Percentiles rank a stretch among this genome's conserved stretches.
These are phyloP conservation scores for Mallotus repandus DNA, from an alignment of 441 rosid genomes.

Conservation along the genomic window DNA sequence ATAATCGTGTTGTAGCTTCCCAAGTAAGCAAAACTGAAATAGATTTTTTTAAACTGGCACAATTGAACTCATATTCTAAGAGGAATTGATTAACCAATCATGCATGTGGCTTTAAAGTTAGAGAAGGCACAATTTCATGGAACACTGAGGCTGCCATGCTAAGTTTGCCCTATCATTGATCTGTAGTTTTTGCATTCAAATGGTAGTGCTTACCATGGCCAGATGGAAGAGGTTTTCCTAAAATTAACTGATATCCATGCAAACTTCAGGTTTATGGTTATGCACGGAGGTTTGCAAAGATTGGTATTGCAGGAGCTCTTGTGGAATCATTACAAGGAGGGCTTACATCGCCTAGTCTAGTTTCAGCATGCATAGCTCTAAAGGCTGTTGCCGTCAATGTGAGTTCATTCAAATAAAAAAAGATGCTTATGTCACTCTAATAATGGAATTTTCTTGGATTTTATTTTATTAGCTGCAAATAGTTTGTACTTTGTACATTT, in stretches of 20 bases:
- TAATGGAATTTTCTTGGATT: not conserved
- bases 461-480: not conserved
- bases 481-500: not conserved
- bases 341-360: constrained; percentile 67
- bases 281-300: constrained; percentile 82
- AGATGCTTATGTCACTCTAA: not conserved
- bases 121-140: not conserved
- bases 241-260: constrained; percentile 15
- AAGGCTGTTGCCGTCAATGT: constrained; percentile 89
- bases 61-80: constrained; percentile 2
- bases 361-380: constrained; percentile 77
- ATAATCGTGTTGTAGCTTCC: constrained; percentile 90
- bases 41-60: not conserved
- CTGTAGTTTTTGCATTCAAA: not conserved
- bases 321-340: constrained; percentile 64
- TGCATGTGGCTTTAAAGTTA: not conserved
- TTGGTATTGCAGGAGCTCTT: constrained; percentile 72
- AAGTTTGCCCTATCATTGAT: not conserved
- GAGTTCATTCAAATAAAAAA: constrained; percentile 28
- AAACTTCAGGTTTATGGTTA: constrained; percentile 81
- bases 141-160: not conserved
- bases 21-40: constrained; percentile 53
- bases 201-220: not conserved
- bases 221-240: not conserved
- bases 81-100: not conserved